Evolutionary conservation across 257 asterid genomes (phyloP), one percentile per base, ranked within the genome.

Genomic region (Solanum etuberosum): DNA sequence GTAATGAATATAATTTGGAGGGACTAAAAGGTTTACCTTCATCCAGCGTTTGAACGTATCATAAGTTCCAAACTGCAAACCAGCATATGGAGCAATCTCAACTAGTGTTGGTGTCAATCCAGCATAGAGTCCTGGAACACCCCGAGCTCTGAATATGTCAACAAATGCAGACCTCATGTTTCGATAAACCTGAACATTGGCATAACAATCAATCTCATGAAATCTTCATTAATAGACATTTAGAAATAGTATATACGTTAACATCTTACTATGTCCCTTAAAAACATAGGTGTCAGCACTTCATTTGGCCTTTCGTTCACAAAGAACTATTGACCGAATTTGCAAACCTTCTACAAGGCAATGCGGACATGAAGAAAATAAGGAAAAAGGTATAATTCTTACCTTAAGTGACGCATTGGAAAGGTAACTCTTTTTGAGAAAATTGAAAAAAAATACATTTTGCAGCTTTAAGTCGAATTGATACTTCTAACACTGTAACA

Each of bases 31-130:
- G 51, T 84, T 91, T 90, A 95, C 98, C 94, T 90, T 90, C 83
- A 92, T 40, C 99, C 99, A 95, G 35, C 98, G 98, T 87, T 96
- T 95, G 92, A 96, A 94, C 9, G 98, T 95, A 88, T 96, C 99
- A 54, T 95, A 96, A 27, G 98, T 96, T 86, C 99, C 99, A 89
- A 96, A 94, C 80, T 95, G 99, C 90, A 96, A 87, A 72, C 98
- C 99, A n/a, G 98, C 99, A 91, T 95, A 96, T 85, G 99, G 99
- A 83, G 93, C 88, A 71, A 95, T 96, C 91, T 93, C 98, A 31
- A 96, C 89, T 43, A 96, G 94, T 21, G 99, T 95, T 82, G 99
- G 99, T n/a, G 95, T 90, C 90, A 96, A 86, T 86, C 99, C 99
- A 89, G 98, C 94, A 92, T 96, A 96, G 21, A 95, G 84, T 82